phyloP scores from a whole-genome alignment of 352 stramenopile species.

The Phytopythium boreale region DNA sequence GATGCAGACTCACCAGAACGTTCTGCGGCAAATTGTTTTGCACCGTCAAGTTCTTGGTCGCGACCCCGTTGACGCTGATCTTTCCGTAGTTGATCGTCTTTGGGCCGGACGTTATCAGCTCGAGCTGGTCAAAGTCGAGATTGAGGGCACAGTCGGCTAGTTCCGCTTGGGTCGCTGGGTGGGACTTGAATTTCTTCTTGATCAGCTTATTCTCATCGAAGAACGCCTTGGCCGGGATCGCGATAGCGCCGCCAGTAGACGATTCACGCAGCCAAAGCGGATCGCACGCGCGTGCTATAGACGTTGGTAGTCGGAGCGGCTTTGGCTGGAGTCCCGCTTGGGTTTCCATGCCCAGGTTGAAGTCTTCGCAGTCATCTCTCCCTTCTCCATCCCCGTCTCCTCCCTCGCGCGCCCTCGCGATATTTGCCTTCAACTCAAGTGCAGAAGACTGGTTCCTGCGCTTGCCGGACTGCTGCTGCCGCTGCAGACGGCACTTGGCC shows the following conservation, averaged over 20 bases:
- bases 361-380: constrained; percentile 17
- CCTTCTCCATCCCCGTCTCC: constrained; percentile 18
- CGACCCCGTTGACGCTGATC: constrained; percentile 83
- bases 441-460: constrained; percentile 21
- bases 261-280: constrained; percentile 62
- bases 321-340: constrained; percentile 39
- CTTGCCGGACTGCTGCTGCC: constrained; percentile 30
- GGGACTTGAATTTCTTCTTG: constrained; percentile 90
- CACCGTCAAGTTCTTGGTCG: constrained; percentile 79
- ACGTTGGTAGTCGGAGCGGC: constrained; percentile 38
- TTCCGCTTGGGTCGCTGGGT: constrained; percentile 88
- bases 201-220: constrained; percentile 90
- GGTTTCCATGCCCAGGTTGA: constrained; percentile 50
- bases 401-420: constrained; percentile 35
- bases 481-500: constrained; percentile 29
- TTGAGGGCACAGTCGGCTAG: constrained; percentile 74
- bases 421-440: constrained; percentile 41
- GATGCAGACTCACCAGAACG: constrained; percentile 65
- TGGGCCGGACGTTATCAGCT: constrained; percentile 52
- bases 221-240: constrained; percentile 44
- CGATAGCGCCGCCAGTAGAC: constrained; percentile 11
- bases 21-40: constrained; percentile 87
- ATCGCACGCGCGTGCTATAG: constrained; percentile 34
- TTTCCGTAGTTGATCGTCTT: constrained; percentile 92
- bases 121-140: constrained; percentile 78